Evolutionary conservation across 306 rosid genomes (phyloP), one percentile per base, ranked within the genome.

Genomic region (Datisca glomerata): DNA sequence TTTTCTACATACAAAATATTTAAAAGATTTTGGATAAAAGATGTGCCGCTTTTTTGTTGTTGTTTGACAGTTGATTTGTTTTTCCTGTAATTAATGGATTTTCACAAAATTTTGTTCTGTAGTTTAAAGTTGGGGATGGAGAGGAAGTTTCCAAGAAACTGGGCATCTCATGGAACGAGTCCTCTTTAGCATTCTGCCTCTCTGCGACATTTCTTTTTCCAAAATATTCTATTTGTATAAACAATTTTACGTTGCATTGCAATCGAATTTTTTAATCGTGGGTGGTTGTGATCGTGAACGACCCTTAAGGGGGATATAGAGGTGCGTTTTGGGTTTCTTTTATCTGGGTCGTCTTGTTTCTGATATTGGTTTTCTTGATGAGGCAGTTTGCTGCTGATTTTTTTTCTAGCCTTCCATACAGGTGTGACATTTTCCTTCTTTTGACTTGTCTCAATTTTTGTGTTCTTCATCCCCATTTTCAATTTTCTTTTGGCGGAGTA

Each of bases 61-160:
- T n/a, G n/a, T n/a, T n/a, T n/a, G n/a, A n/a, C n/a, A n/a, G n/a
- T n/a, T n/a, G n/a, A n/a, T n/a, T n/a, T n/a, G n/a, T n/a, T n/a
- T n/a, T n/a, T n/a, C n/a, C n/a, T n/a, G n/a, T n/a, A n/a, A n/a
- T n/a, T n/a, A n/a, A n/a, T n/a, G n/a, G n/a, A n/a, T n/a, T n/a
- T n/a, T n/a, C n/a, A n/a, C n/a, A n/a, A n/a, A n/a, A n/a, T 18
- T 22, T 24, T 14, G 37, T 41, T 43, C 45, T 19, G 12, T 8
- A 27, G 41, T 37, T 24, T 31, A 24, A 38, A 17, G 18, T 8
- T 36, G 51, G 34, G 16, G 36, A 24, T n/a, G 48, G 40, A 18
- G 19, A 17, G 51, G 71, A 58, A 62, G 51, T 25, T 72, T 62
- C 79, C 44, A 8, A 39, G 70, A 41, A 66, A 32, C 4, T n/a